Evolutionary conservation across 345 rosid species (phyloP).

Genomic region (Heritiera fomes): DNA sequence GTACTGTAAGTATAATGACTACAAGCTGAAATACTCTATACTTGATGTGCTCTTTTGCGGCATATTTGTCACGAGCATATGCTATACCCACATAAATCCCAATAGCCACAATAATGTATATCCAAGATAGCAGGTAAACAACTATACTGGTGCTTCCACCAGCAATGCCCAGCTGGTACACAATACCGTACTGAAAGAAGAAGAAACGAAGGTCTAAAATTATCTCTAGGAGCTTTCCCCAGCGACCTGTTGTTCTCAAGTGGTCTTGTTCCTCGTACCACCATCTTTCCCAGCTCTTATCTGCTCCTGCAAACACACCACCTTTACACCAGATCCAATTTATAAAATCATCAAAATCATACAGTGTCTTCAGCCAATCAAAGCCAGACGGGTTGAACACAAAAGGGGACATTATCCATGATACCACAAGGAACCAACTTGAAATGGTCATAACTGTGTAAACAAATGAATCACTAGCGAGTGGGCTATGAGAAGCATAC

Average conservation of each 20-base stretch:
- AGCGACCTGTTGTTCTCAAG: slow-evolving; percentile 61
- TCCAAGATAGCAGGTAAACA: slow-evolving; percentile 74
- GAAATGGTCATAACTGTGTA: slow-evolving; percentile 72
- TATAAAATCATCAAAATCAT: slow-evolving; percentile 77
- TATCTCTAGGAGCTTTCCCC: slow-evolving; percentile 73
- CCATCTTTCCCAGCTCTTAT: slow-evolving; percentile 91
- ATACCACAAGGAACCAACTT: slow-evolving; percentile 82
- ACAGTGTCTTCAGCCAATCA: slow-evolving; percentile 89
- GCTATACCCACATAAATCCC: slow-evolving; percentile 53
- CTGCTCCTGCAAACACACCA: slow-evolving; percentile 61
- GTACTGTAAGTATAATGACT: slow-evolving; percentile 40
- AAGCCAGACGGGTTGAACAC: slow-evolving; percentile 87
- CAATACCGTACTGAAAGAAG: slow-evolving; percentile 88
- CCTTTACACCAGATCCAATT: slow-evolving; percentile 73
- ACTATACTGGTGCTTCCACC: slow-evolving; percentile 36
- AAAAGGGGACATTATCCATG: slow-evolving; percentile 90
- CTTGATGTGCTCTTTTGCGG: slow-evolving; percentile 65
- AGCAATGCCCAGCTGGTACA: slow-evolving; percentile 60
- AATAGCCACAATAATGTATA: slow-evolving; percentile 51
- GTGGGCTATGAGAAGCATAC: slow-evolving; percentile 65
- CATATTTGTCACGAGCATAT: slow-evolving; percentile 67
- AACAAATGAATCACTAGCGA: slow-evolving; percentile 54
- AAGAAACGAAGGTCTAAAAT: slow-evolving; percentile 78
- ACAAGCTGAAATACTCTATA: slow-evolving; percentile 67
- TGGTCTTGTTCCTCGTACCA: slow-evolving; percentile 88